These are phyloP conservation scores for Amanita rubescens DNA, from an alignment of 768 basidiomycete species.

Conservation along the genomic window DNA sequence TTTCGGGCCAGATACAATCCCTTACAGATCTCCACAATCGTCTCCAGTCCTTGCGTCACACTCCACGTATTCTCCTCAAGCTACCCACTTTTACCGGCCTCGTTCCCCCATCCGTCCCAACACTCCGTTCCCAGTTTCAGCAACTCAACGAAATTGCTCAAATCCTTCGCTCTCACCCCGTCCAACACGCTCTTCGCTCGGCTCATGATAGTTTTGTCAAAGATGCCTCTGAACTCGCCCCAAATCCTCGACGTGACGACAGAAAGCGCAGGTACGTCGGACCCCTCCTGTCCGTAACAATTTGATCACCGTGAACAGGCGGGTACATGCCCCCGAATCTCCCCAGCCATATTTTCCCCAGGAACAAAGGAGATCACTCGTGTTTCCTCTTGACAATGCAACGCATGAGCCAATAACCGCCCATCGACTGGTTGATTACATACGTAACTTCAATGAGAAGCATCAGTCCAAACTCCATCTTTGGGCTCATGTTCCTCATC, in stretches of 20 bases:
- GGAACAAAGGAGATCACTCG: conserved; percentile 28
- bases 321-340: conserved; percentile 49
- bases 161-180: conserved; percentile 36
- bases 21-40: conserved; percentile 39
- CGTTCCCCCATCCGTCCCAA: conserved; percentile 17
- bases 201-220: conserved; percentile 48
- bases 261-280: conserved; percentile 50
- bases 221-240: conserved; percentile 43
- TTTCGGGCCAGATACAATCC: conserved; percentile 38
- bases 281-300: background rate
- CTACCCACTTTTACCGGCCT: conserved; percentile 19
- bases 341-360: conserved; percentile 49
- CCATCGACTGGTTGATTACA: conserved; percentile 43
- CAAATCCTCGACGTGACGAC: conserved; percentile 37
- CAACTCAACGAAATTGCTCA: conserved; percentile 42
- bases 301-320: conserved; percentile 24
- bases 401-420: conserved; percentile 31
- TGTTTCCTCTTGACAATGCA: conserved; percentile 36
- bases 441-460: conserved; percentile 48
- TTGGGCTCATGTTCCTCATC: conserved; percentile 34
- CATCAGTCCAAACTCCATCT: conserved; percentile 44
- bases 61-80: conserved; percentile 38
- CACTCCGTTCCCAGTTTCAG: conserved; percentile 33
- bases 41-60: conserved; percentile 36
- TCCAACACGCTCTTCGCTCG: conserved; percentile 50